Conservation (phyloP, 1,139 yeast genomes). For the Yamadazyma triangularis region DNA sequence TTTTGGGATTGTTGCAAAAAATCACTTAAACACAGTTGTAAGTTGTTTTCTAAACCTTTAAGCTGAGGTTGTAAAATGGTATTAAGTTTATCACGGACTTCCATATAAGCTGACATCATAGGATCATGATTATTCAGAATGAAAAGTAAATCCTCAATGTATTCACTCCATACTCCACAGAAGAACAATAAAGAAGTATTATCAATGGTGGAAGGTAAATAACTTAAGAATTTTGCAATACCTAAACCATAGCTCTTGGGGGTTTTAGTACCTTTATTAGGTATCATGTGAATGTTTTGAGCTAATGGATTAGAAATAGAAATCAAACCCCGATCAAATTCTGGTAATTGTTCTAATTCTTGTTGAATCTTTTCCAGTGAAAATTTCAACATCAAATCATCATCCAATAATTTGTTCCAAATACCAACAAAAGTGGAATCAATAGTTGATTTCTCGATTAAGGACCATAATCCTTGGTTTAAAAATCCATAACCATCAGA, state of each 20-base stretch:
- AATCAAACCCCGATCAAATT: conserved; percentile 15
- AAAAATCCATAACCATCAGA: conserved; percentile 2
- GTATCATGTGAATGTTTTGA: conserved; percentile 32
- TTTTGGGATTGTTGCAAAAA: too few relatives aligned
- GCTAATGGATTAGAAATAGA: conserved; percentile 46
- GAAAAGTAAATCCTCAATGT: neutral
- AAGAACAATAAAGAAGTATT: neutral
- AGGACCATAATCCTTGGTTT: conserved; percentile 14
- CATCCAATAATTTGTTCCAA: conserved; percentile 10
- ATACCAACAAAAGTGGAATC: conserved; percentile 13
- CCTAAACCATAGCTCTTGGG: too few relatives aligned
- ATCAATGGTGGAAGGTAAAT: neutral
- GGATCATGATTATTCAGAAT: neutral
- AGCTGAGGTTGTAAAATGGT: too few relatives aligned
- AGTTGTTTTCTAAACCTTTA: too few relatives aligned
- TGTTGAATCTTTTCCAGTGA: conserved; percentile 11
- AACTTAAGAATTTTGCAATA: neutral
- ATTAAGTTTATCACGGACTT: neutral
- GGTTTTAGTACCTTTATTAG: too few relatives aligned
- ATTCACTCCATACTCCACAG: neutral
- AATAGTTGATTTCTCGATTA: conserved; percentile 9
- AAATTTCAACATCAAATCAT: conserved; percentile 5
- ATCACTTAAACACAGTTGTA: too few relatives aligned
- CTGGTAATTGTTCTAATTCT: conserved; percentile 8
- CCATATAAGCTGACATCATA: neutral